A percentile compares a stretch with the other conserved stretches of the same genome.
Conservation (phyloP, 768 basidiomycete species). For the Cyclocybe aegerita region DNA sequence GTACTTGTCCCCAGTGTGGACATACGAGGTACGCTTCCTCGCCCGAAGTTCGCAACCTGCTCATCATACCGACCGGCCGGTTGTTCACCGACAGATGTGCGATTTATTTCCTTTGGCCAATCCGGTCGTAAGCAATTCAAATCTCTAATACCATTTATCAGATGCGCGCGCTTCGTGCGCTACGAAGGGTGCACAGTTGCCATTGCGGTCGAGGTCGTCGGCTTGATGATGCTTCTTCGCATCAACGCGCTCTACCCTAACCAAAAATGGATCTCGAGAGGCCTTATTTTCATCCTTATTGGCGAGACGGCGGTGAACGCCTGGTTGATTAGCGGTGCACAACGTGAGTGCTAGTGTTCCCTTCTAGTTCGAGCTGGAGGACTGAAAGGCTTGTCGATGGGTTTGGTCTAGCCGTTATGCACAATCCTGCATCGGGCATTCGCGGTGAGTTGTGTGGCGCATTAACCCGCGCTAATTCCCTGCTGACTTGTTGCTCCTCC, state of each 20-base stretch:
- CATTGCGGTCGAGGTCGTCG: constrained; percentile 50
- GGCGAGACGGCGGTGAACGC: constrained; percentile 47
- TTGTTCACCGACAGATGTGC: no score
- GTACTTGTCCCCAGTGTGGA: constrained; percentile 42
- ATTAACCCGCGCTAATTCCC: not conserved
- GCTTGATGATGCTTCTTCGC: constrained; percentile 60
- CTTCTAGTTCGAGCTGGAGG: not conserved
- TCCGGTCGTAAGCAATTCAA: not conserved
- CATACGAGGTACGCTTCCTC: constrained; percentile 28
- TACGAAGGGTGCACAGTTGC: constrained; percentile 55
- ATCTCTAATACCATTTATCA: constrained; percentile 12
- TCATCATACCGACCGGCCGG: not conserved
- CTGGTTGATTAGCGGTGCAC: constrained; percentile 51
- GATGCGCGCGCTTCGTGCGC: constrained; percentile 46
- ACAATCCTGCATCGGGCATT: constrained; percentile 37
- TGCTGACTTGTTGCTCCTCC: not conserved
- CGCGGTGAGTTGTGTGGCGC: constrained; percentile 21
- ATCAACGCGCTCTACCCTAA: constrained; percentile 39
- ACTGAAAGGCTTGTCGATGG: not conserved
- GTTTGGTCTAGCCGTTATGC: constrained; percentile 35
- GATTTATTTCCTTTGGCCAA: no score
- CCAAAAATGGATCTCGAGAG: constrained; percentile 27
- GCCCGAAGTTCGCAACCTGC: not conserved
- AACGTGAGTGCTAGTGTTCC: constrained; percentile 36
- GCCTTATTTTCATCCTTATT: constrained; percentile 35